These are phyloP conservation scores for Ramichloridium luteum DNA, from an alignment of 2,329 filamentous ascomycete species.

Conservation along the genomic window DNA sequence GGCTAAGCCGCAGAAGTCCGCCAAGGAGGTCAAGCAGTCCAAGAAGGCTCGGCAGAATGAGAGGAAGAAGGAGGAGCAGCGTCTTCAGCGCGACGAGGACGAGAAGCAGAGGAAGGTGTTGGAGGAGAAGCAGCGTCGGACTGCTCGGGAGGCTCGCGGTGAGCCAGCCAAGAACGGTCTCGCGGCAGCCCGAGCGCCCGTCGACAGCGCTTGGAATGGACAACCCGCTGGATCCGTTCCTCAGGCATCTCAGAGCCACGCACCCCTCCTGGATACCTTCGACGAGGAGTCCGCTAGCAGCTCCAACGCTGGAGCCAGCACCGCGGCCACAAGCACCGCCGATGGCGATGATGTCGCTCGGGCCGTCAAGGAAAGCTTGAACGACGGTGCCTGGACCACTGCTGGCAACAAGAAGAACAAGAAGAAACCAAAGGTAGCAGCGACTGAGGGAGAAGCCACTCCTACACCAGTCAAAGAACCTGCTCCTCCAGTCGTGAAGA, in stretches of 20 bases:
- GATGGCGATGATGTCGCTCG: constrained; percentile 47
- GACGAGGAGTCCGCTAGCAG: constrained; percentile 32
- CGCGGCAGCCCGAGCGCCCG: constrained; percentile 33
- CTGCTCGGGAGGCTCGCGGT: constrained; percentile 70
- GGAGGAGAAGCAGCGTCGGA: constrained; percentile 71
- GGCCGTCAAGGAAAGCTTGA: constrained; percentile 33
- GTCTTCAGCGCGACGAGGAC: constrained; percentile 59
- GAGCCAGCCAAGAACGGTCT: constrained; percentile 70
- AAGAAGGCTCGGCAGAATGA: constrained; percentile 96
- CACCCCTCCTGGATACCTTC: constrained; percentile 38
- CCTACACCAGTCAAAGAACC: constrained; percentile 5
- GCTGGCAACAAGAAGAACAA: constrained; percentile 43
- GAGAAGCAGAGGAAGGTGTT: constrained; percentile 66
- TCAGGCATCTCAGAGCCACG: constrained; percentile 9
- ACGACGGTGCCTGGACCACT: constrained; percentile 46
- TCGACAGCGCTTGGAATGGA: constrained; percentile 43
- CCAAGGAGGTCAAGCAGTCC: constrained; percentile 47
- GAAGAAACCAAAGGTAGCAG: constrained; percentile 30
- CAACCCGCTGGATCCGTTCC: neutral
- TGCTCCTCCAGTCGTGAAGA: constrained; percentile 4
- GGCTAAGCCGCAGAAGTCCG: constrained; percentile 43
- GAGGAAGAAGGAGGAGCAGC: constrained; percentile 73
- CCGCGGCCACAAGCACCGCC: constrained; percentile 29
- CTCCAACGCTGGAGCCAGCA: constrained; percentile 26
- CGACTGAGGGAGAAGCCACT: constrained; percentile 12